Conservation (phyloP, 169 alveolate species). For the Plasmodium blacklocki region DNA sequence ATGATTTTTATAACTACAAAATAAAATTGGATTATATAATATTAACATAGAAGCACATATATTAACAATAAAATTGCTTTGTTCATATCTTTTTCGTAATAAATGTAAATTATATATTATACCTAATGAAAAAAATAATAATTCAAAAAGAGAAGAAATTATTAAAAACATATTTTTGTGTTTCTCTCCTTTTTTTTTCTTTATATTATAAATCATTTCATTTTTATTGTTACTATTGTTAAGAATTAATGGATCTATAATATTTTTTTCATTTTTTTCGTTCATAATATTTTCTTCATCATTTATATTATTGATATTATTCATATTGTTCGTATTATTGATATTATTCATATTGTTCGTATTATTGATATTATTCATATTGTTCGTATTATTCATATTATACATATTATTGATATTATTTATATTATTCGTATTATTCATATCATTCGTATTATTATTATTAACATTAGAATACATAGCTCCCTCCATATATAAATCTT, state of each 20-base stretch:
- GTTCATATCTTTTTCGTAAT: slow-evolving; percentile 27
- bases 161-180: neutral
- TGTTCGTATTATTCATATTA: neutral
- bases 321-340: neutral
- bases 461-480: neutral
- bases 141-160: slow-evolving; percentile 33
- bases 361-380: too few species aligned
- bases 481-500: neutral
- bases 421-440: neutral
- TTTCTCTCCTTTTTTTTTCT: neutral
- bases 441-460: neutral
- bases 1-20: slow-evolving; percentile 36
- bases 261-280: neutral
- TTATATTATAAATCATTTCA: neutral
- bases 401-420: neutral
- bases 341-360: too few species aligned
- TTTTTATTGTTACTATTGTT: neutral
- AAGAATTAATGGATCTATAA: neutral
- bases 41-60: slow-evolving; percentile 49
- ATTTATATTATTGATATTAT: neutral
- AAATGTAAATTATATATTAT: slow-evolving; percentile 47
- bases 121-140: slow-evolving; percentile 55
- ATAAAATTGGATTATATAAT: slow-evolving; percentile 61
- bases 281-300: neutral
- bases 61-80: slow-evolving; percentile 24